Conservation (phyloP, 2,329 filamentous ascomycete genomes). For the Thielaviopsis musarum region DNA sequence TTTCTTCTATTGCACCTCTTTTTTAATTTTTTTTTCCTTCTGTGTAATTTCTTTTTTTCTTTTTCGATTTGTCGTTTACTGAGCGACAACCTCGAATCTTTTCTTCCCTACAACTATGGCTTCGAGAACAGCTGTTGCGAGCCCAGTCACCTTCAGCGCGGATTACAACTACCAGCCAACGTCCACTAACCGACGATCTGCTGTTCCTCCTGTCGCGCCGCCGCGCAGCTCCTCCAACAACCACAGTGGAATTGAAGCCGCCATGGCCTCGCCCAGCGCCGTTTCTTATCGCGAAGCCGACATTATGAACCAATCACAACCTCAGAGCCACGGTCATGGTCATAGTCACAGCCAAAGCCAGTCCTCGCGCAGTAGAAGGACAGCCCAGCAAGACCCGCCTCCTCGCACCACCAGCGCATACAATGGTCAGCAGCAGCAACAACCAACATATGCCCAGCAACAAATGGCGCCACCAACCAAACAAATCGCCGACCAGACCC, state of each 20-base stretch:
- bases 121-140: slow-evolving; percentile 29
- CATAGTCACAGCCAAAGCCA: slow-evolving; percentile 17
- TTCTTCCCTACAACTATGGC: slow-evolving; percentile 28
- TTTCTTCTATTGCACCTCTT: background rate
- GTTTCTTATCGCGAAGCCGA: slow-evolving; percentile 6
- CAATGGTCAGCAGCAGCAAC: slow-evolving; percentile 2
- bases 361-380: slow-evolving; percentile 22
- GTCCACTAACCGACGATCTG: slow-evolving; percentile 35
- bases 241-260: slow-evolving; percentile 17
- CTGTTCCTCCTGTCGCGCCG: slow-evolving; percentile 55
- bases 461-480: background rate
- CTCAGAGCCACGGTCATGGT: background rate
- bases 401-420: slow-evolving; percentile 21
- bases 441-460: slow-evolving; percentile 1
- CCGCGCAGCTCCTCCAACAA: slow-evolving; percentile 65
- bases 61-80: background rate
- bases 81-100: background rate
- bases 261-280: slow-evolving; percentile 6
- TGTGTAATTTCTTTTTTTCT: background rate
- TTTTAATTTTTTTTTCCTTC: background rate
- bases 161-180: slow-evolving; percentile 25
- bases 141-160: slow-evolving; percentile 24
- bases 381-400: slow-evolving; percentile 18
- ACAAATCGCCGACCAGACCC: slow-evolving; percentile 1
- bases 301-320: slow-evolving; percentile 2